These are phyloP conservation scores for Starmerella floris DNA, from an alignment of 805 yeast genomes.

Conservation along the genomic window DNA sequence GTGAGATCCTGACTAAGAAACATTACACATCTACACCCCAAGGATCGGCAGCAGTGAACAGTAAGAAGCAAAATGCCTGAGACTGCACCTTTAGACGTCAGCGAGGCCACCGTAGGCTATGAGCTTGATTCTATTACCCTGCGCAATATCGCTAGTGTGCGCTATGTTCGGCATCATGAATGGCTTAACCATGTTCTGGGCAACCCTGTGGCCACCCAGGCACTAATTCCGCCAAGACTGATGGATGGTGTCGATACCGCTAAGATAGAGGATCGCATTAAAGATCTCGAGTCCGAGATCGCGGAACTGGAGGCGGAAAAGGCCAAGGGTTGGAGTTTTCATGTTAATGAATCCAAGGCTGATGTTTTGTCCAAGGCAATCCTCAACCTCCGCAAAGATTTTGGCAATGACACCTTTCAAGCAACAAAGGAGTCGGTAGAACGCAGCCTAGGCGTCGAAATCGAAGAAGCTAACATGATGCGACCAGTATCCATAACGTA, in stretches of 20 bases:
- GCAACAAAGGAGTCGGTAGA: slow-evolving; percentile 16
- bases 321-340: slow-evolving; percentile 16
- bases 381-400: slow-evolving; percentile 23
- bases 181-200: slow-evolving; percentile 34
- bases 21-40: no score
- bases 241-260: slow-evolving; percentile 2
- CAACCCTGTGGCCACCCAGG: slow-evolving; percentile 25
- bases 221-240: slow-evolving; percentile 19
- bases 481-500: slow-evolving; percentile 19
- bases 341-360: slow-evolving; percentile 15
- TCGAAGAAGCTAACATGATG: slow-evolving; percentile 12
- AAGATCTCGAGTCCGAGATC: slow-evolving; percentile 20
- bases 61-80: no score
- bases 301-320: slow-evolving; percentile 21
- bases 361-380: slow-evolving; percentile 20
- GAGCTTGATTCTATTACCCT: slow-evolving; percentile 32
- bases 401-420: slow-evolving; percentile 20
- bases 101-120: slow-evolving; percentile 28
- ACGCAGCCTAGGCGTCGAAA: slow-evolving; percentile 11
- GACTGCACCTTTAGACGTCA: slow-evolving; percentile 18
- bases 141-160: slow-evolving; percentile 32
- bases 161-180: slow-evolving; percentile 34
- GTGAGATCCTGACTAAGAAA: no score
- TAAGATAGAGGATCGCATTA: slow-evolving; percentile 17
- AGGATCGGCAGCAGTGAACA: no score